These are phyloP conservation scores for Podila clonocystis DNA, from an alignment of 192 early-diverging fungal species.

Conservation along the genomic window DNA sequence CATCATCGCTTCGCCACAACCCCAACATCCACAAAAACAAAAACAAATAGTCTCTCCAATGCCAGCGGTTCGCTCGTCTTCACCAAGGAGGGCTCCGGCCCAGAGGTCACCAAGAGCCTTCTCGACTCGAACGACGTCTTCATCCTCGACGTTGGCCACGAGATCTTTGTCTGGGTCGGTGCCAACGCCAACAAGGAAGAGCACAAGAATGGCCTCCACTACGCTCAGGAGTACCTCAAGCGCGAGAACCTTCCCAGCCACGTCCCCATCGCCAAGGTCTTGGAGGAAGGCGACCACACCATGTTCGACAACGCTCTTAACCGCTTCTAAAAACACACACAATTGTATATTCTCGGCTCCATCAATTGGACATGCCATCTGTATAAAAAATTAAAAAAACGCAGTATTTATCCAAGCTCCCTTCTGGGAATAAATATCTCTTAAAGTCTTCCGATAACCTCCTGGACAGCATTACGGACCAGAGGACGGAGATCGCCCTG, in stretches of 20 bases:
- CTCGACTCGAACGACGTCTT: constrained; percentile 75
- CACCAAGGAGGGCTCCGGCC: constrained; percentile 61
- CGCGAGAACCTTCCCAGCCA: constrained; percentile 56
- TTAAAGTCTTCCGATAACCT: constrained; percentile 30
- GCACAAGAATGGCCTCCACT: constrained; percentile 61
- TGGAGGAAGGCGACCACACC: constrained; percentile 78
- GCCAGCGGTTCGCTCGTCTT: constrained; percentile 57
- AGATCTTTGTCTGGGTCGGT: constrained; percentile 74
- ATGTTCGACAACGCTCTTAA: constrained; percentile 56
- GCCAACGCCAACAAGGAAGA: constrained; percentile 61
- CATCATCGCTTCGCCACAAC: not conserved
- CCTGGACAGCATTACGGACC: constrained; percentile 20
- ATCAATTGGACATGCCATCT: not conserved
- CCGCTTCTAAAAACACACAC: constrained; percentile 26
- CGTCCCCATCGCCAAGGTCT: constrained; percentile 68
- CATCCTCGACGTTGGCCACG: constrained; percentile 69
- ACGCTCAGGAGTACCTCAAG: constrained; percentile 74
- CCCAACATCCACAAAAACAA: not conserved
- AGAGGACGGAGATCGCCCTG: constrained; percentile 16
- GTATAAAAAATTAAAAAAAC: not conserved
- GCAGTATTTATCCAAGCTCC: not conserved
- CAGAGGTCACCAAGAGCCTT: constrained; percentile 47
- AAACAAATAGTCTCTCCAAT: constrained; percentile 31
- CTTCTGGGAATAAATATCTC: not conserved
- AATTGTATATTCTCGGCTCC: not conserved